Evolutionary conservation across 306 rosid species (phyloP).

Genomic region (Pyrus betulifolia): DNA sequence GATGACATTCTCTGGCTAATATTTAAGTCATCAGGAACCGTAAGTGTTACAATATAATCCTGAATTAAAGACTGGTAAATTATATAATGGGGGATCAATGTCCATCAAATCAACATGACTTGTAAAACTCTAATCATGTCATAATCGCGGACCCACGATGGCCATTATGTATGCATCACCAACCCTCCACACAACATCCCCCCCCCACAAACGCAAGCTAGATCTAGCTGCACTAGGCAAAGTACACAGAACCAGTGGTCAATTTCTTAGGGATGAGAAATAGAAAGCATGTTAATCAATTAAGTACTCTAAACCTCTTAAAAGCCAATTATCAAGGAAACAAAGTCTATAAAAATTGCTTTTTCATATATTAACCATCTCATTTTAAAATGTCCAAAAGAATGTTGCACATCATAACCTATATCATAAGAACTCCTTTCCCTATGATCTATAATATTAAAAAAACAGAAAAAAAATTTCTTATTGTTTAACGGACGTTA

Average conservation of each 20-base stretch:
- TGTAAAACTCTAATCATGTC: not conserved
- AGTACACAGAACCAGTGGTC: not conserved
- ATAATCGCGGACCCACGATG: not conserved
- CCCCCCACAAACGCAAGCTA: not conserved
- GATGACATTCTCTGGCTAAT: not conserved
- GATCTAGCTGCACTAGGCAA: not conserved
- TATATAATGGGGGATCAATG: not conserved
- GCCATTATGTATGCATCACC: not conserved
- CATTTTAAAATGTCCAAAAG: not conserved
- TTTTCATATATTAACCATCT: not conserved
- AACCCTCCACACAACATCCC: not conserved
- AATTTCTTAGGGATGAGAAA: not conserved
- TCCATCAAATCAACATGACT: conserved; percentile 3
- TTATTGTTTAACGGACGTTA: too few species aligned
- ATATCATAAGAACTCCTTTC: not conserved
- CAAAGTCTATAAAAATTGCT: not conserved
- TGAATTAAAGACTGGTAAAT: too few species aligned
- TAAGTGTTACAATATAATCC: too few species aligned
- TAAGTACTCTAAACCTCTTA: not conserved
- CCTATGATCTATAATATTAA: not conserved
- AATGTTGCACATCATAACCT: not conserved
- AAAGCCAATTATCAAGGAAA: not conserved
- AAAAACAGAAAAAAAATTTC: too few species aligned
- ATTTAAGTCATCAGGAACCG: not conserved
- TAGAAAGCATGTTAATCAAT: not conserved